A percentile compares a stretch with the other conserved stretches of the same genome.
Evolutionary conservation across 495 filamentous ascomycete species (phyloP).

Genomic region (Penicillium diatomitis): DNA sequence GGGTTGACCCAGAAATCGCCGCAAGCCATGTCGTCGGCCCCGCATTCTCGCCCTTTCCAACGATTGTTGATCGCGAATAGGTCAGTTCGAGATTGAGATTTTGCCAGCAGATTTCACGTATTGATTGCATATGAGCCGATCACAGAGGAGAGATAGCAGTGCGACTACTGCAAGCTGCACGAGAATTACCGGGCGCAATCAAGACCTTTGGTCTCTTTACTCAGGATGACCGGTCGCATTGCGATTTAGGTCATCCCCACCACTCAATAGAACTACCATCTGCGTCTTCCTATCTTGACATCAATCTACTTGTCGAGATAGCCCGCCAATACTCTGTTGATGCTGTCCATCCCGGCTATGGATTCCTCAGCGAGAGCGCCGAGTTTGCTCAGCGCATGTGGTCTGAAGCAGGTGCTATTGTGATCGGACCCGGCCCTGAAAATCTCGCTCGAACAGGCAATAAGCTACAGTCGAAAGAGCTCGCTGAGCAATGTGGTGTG

Average conservation of each 20-base stretch:
- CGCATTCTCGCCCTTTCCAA: conserved; percentile 32
- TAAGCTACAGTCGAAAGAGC: conserved; percentile 46
- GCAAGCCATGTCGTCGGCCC: conserved; percentile 12
- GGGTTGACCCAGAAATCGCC: conserved; percentile 2
- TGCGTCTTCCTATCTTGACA: conserved; percentile 43
- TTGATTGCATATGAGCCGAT: too few species aligned
- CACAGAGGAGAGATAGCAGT: conserved; percentile 50
- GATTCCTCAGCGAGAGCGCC: conserved; percentile 51
- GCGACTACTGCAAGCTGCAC: conserved; percentile 46
- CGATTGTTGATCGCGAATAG: conserved; percentile 51
- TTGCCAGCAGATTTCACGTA: too few species aligned
- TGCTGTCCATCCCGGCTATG: conserved; percentile 53
- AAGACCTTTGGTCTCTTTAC: conserved; percentile 48
- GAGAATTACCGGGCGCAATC: conserved; percentile 38
- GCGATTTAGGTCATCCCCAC: conserved; percentile 33
- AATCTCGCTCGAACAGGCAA: conserved; percentile 45
- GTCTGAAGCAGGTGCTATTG: conserved; percentile 36
- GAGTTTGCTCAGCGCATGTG: conserved; percentile 45
- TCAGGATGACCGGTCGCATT: conserved; percentile 43
- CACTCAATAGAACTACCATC: conserved; percentile 41
- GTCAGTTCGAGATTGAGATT: conserved; percentile 15
- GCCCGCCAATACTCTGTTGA: conserved; percentile 43
- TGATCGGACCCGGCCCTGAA: conserved; percentile 47
- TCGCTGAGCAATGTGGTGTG: conserved; percentile 45
- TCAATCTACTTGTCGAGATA: conserved; percentile 34